Percentiles rank a stretch among this genome's conserved stretches.
phyloP scores from a whole-genome alignment of 1,139 yeast genomes.

The Scheffersomyces titani region DNA sequence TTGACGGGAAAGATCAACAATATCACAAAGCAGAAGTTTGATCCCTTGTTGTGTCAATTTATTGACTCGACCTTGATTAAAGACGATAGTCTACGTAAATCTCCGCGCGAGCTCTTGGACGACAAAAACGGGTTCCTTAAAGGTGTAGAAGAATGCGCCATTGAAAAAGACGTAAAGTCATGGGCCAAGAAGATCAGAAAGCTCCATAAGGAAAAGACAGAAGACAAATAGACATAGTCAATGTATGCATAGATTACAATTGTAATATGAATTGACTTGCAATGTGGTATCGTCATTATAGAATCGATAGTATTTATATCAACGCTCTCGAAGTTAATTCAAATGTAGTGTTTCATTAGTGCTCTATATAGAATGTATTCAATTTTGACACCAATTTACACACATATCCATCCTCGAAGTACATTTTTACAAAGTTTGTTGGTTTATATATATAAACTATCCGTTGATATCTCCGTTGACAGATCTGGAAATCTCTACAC shows the following conservation, averaged over 20 bases:
- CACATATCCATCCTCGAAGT: not conserved
- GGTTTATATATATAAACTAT: not conserved
- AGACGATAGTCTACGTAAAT: conserved; percentile 62
- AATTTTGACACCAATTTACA: not conserved
- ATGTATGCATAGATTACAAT: not conserved
- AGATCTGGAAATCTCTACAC: conserved; percentile 20
- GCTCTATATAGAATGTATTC: no score
- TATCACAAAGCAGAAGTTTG: conserved; percentile 28
- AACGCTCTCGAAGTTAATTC: no score
- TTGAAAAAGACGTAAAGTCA: conserved; percentile 42
- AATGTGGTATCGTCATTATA: not conserved
- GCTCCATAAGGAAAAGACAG: conserved; percentile 24
- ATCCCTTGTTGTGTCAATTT: conserved; percentile 55
- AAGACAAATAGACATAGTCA: conserved; percentile 1
- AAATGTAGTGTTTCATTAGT: no score
- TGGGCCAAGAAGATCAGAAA: conserved; percentile 55
- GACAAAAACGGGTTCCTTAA: conserved; percentile 44
- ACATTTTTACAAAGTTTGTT: not conserved
- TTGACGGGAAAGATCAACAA: conserved; percentile 37
- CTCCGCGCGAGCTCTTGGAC: conserved; percentile 58
- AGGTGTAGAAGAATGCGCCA: conserved; percentile 40
- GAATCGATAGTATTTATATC: conserved; percentile 1
- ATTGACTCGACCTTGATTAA: conserved; percentile 68
- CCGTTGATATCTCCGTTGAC: conserved; percentile 17
- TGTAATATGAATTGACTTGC: not conserved